A percentile compares a stretch with the other conserved stretches of the same genome.
Conservation (phyloP, 345 rosid species). For the Jatropha curcas region DNA sequence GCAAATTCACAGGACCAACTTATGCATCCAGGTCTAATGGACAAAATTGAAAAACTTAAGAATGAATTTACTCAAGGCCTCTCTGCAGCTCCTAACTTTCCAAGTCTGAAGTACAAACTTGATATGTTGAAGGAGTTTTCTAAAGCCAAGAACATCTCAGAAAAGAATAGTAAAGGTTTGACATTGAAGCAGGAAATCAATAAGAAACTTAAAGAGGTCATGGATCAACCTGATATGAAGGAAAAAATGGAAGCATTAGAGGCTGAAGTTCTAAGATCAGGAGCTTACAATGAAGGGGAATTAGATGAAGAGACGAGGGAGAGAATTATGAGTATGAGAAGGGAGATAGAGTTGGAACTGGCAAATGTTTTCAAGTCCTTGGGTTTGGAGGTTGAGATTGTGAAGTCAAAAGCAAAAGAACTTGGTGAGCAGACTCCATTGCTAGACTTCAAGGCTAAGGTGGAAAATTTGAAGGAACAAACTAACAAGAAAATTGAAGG, state of each 20-base stretch:
- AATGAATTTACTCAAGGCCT: slow-evolving; percentile 57
- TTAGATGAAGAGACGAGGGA: slow-evolving; percentile 56
- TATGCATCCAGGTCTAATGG: slow-evolving; percentile 53
- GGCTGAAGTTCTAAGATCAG: slow-evolving; percentile 50
- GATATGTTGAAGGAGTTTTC: slow-evolving; percentile 70
- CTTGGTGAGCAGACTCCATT: slow-evolving; percentile 32
- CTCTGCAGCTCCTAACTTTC: slow-evolving; percentile 58
- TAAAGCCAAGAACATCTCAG: slow-evolving; percentile 49
- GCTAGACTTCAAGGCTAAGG: slow-evolving; percentile 39
- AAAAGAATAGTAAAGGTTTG: slow-evolving; percentile 35
- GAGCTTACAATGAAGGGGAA: slow-evolving; percentile 55
- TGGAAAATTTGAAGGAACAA: slow-evolving; percentile 53
- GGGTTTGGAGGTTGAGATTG: slow-evolving; percentile 55
- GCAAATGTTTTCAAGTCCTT: slow-evolving; percentile 47
- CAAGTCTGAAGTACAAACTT: slow-evolving; percentile 61
- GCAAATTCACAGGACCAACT: slow-evolving; percentile 54
- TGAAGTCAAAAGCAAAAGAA: slow-evolving; percentile 38
- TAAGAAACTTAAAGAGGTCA: slow-evolving; percentile 57
- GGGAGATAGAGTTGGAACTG: slow-evolving; percentile 59
- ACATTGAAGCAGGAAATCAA: slow-evolving; percentile 50
- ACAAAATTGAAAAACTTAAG: slow-evolving; percentile 65
- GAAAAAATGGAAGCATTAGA: slow-evolving; percentile 63
- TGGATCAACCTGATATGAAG: slow-evolving; percentile 55
- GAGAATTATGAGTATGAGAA: slow-evolving; percentile 44
- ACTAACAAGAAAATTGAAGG: slow-evolving; percentile 57